Conservation (phyloP, 208 protist genomes). For the Crithidia acanthocephali region DNA sequence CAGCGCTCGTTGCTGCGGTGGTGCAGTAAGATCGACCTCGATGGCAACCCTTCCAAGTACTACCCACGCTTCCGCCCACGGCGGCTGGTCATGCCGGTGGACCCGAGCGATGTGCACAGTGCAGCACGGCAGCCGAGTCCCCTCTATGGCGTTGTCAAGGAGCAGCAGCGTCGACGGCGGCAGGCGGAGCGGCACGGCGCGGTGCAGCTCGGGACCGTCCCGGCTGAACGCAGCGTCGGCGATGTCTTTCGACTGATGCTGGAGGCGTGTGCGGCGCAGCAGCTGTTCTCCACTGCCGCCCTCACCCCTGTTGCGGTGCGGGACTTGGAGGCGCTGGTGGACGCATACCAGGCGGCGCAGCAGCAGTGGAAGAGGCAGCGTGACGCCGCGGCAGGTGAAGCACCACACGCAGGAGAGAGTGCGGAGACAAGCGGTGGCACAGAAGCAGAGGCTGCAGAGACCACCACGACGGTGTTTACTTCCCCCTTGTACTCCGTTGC, state of each 20-base stretch:
- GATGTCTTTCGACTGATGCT: constrained; percentile 83
- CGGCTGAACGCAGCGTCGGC: constrained; percentile 80
- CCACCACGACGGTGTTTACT: neutral
- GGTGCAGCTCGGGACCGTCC: constrained; percentile 65
- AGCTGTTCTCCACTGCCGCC: constrained; percentile 25
- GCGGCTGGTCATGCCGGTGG: constrained; percentile 88
- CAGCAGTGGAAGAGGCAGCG: neutral
- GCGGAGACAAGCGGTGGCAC: neutral
- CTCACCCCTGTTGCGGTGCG: constrained; percentile 26
- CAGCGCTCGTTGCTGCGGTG: constrained; percentile 23
- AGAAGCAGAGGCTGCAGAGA: no score
- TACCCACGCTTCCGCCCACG: constrained; percentile 83
- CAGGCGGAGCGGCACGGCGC: constrained; percentile 56
- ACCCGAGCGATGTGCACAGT: constrained; percentile 70
- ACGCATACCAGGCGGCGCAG: neutral
- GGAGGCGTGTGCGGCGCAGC: constrained; percentile 50
- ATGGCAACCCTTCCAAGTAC: constrained; percentile 60
- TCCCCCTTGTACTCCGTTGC: constrained; percentile 12
- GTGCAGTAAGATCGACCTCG: constrained; percentile 49
- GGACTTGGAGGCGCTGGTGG: constrained; percentile 19
- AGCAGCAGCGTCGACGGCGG: constrained; percentile 40
- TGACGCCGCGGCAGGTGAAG: neutral
- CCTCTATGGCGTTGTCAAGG: constrained; percentile 50
- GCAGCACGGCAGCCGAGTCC: constrained; percentile 55
- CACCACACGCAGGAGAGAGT: neutral